Evolutionary conservation across 176 grass and related monocot genomes (phyloP), one percentile per base, ranked within the genome.

Genomic region (Triticum aestivum): DNA sequence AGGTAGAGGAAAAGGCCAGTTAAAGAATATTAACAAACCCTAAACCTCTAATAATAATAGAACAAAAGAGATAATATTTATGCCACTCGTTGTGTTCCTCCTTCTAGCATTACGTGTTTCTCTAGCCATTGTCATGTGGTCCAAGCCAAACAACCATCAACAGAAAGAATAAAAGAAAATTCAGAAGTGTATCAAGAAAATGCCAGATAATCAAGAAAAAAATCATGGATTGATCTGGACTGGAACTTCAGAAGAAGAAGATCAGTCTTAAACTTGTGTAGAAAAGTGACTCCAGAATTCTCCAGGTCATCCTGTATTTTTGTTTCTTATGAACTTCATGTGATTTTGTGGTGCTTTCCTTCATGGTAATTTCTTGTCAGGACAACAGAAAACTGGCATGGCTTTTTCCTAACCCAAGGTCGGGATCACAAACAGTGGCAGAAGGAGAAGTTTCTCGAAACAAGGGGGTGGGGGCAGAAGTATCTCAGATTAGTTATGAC

Each of bases 21-120:
- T 18, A 62, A 33, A 65, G 65, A 21, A 41, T 72, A 77, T 52
- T 54, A 78, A 37, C 6, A 82, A 65, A 42, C 32, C 79, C 41
- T 86, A 71, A 24, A 45, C 8, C n/a, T 62, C 47, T 35, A 33
- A 42, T 13, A 23, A 42, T 13, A 23, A 70, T 39, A 67, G 56
- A 78, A 27, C 23, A 65, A 84, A 91, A 56, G 14, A 63, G 61
- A 26, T n/a, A 63, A 63, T 24, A n/a, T 63, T 63, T 63, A n/a
- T 63, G 61, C 61, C n/a, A 70, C 33, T 70, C 18, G 3, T 21
- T 38, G 67, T 9, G 34, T 38, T n/a, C 30, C 33, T 37, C 56
- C 56, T 18, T 18, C 51, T 54, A 63, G 61, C n/a, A 24, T 63
- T 10, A 63, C 61, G 20, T 24, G 20, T 63, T 24, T 63, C 61